Base-by-base conservation (phyloP, 305 asterid species). In the Fraxinus paxiana region DNA sequence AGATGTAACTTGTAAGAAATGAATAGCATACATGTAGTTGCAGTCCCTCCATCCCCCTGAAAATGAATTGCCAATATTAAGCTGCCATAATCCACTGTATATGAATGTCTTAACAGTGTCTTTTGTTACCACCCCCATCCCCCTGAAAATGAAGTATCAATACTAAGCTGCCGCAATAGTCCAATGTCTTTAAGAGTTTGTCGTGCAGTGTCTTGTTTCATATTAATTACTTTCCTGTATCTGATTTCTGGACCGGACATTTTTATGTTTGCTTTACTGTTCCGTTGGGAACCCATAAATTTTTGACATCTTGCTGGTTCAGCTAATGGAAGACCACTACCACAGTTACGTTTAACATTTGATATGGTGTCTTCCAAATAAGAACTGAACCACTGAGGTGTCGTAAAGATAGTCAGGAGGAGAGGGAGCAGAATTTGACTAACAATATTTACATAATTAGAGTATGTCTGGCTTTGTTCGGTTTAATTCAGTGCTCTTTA, bases 1-100 rank as follows among this genome's bases (percentile, higher is more conserved):
- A 82, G 88, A 3, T 75, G 70, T 90, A 83, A 89, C 17, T 26
- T 1, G 35, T 9, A 38, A 28, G 37, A 63, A 24, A 30, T 9
- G 43, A 37, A 8, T 37, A 37, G 43, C 9, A 37, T 24, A 63
- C 17, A 63, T 63, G 72, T 63, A 9, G 33, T 67, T 67, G 38
- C 54, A 15, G 18, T 4, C 20, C 59, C 6, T 20, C 6, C 20
- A 48, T 15, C 59, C 18, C 56, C 20, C 20, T 41, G 51, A 41
- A 41, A 41, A 41, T 41, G 51, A 37, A 7, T 37, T 41, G 12
- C 51, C 51, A 9, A 41, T 41, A 41, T 8, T 41, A 41, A 41
- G 51, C n/a, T 41, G 51, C 51, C 15, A 4, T 15, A 41, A 12
- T 41, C 51, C 51, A 41, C 51, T 10, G 51, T 41, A 4, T 10